Evolutionary conservation across 345 rosid species (phyloP).

Genomic region (Gossypium mustelinum): DNA sequence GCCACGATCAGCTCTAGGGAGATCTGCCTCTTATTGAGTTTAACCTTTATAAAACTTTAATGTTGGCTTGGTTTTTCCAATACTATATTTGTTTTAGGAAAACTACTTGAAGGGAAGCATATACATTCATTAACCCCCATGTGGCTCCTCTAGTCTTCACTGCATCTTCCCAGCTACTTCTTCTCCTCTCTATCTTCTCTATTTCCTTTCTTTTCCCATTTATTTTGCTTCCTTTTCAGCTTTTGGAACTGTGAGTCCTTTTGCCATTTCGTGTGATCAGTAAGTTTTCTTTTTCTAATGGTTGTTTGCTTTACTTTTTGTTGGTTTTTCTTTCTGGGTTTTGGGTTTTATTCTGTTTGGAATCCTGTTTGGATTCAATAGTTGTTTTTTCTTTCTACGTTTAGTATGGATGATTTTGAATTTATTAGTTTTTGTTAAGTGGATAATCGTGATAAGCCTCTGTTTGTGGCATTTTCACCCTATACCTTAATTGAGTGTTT

Average conservation of each 20-base stretch:
- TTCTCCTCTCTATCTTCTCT: conserved; percentile 17
- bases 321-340: conserved; percentile 15
- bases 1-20: too few relatives aligned
- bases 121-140: neutral
- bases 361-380: neutral
- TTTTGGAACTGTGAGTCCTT: neutral
- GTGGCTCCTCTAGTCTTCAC: neutral
- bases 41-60: neutral
- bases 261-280: conserved; percentile 45
- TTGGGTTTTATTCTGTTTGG: conserved; percentile 3
- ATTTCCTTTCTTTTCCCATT: conserved; percentile 10
- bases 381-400: conserved; percentile 6
- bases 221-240: neutral
- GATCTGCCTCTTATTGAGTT: too few relatives aligned
- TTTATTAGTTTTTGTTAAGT: neutral
- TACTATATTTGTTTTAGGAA: neutral
- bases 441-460: neutral
- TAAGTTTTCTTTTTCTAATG: conserved; percentile 25
- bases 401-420: neutral
- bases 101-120: neutral
- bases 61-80: neutral
- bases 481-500: neutral
- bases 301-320: neutral
- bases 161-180: neutral
- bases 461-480: neutral